Percentiles rank a stretch among this genome's conserved stretches.
Conservation (phyloP, 2,329 filamentous ascomycete species). For the Microcyclosporella mali region DNA sequence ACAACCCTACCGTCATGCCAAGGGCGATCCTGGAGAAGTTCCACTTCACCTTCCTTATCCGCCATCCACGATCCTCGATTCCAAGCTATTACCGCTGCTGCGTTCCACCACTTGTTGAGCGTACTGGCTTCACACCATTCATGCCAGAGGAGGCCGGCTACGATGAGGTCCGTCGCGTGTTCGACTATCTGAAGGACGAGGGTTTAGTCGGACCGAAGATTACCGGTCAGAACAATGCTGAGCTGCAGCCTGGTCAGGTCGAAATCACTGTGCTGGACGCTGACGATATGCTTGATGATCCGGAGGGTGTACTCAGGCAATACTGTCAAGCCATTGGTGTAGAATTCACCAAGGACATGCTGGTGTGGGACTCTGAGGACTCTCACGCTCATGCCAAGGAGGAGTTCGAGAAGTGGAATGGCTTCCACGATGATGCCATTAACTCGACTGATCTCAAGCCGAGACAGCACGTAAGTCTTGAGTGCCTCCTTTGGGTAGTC, state of each 20-base stretch:
- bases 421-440: slow-evolving; percentile 94
- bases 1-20: slow-evolving; percentile 83
- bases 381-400: slow-evolving; percentile 62
- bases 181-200: slow-evolving; percentile 71
- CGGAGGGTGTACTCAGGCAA: slow-evolving; percentile 64
- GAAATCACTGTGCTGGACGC: slow-evolving; percentile 85
- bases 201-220: slow-evolving; percentile 65
- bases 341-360: slow-evolving; percentile 69
- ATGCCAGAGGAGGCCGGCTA: slow-evolving; percentile 87
- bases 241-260: slow-evolving; percentile 33
- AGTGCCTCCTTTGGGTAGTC: neutral
- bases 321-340: slow-evolving; percentile 80
- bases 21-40: slow-evolving; percentile 67
- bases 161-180: slow-evolving; percentile 74
- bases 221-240: slow-evolving; percentile 41
- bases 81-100: slow-evolving; percentile 95
- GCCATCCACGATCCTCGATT: slow-evolving; percentile 84
- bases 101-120: slow-evolving; percentile 71
- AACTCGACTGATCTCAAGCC: slow-evolving; percentile 70
- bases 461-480: slow-evolving; percentile 52
- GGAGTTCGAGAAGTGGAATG: slow-evolving; percentile 93
- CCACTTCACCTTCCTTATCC: slow-evolving; percentile 95
- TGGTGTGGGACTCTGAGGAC: slow-evolving; percentile 74
- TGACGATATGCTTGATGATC: slow-evolving; percentile 85
- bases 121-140: slow-evolving; percentile 83